Evolutionary conservation across 768 basidiomycete genomes (phyloP).

Genomic region (Lactarius hatsudake): DNA sequence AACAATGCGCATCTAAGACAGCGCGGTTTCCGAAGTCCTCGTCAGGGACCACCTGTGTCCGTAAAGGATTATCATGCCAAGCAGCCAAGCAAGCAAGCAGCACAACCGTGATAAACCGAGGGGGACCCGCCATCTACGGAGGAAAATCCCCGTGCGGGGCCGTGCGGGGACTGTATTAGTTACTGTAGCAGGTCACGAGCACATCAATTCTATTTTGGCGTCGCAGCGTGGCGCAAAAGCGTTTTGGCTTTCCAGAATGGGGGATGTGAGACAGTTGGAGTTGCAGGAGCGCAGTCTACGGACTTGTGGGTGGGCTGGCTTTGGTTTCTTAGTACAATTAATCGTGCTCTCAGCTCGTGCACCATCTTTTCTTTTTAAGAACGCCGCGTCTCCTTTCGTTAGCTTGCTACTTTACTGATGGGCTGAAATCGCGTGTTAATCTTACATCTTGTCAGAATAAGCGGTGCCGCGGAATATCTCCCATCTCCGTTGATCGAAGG

Average conservation of each 20-base stretch:
- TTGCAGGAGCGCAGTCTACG: not conserved
- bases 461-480: not conserved
- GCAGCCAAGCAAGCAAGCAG: not conserved
- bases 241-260: not conserved
- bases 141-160: not conserved
- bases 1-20: not conserved
- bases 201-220: not conserved
- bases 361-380: not conserved
- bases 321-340: not conserved
- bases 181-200: not conserved
- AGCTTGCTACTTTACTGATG: not conserved
- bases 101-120: not conserved
- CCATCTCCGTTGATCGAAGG: not conserved
- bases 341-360: not conserved
- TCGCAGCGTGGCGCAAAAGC: not conserved
- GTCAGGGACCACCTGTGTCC: not conserved
- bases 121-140: not conserved
- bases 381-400: not conserved
- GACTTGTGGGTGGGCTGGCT: not conserved
- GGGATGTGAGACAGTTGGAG: not conserved
- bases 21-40: slow-evolving; percentile 2
- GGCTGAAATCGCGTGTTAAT: not conserved
- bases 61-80: not conserved
- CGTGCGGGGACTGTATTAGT: not conserved
- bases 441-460: not conserved